Evolutionary conservation across 1,284 basidiomycete genomes (phyloP), one percentile per base, ranked within the genome.

Genomic region (Rhodotorula sp.): DNA sequence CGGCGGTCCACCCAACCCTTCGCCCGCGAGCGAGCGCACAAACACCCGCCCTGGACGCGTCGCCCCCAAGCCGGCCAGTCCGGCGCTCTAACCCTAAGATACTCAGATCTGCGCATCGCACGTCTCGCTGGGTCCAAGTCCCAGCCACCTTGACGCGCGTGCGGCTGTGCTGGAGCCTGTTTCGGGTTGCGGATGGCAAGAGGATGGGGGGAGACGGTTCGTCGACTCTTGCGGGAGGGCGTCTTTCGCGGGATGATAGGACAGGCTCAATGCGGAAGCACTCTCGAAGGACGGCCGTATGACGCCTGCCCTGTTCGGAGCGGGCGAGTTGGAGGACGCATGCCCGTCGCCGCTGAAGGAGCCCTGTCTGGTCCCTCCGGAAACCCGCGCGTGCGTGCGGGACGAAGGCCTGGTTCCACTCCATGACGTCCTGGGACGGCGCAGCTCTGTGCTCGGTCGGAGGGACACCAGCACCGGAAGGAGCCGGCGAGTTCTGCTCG

Each of bases 1-100:
- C 27, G 48, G 30, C 30, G 49, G 34, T 30, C 62, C 54, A 24
- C 19, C 24, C 36, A 20, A 22, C 53, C 8, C 27, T 44, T 11
- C 34, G 29, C 39, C 39, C 13, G 39, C 39, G 39, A 44, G 39
- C 39, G 39, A 44, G 39, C 65, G 30, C 65, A 52, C 59, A 61
- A 62, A 62, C 54, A 66, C 48, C 59, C 54, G 9, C 53, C 48
- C 64, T 61, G 44, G 65, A 30, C 65, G 65, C 65, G 65, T 66
- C 65, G 65, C 65, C 65, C 64, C 65, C 30, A 29, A 29, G 39
- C 49, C 47, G 27, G 27, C n/a, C 54, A 11, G 7, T 34, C 20
- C 34, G 59, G 59, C 52, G 59, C 65, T 51, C 59, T 66, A 66
- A 66, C 65, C 62, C 65, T 66, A 66, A 66, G 65, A 48, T 61